Percentiles rank a stretch among this genome's conserved stretches.
Evolutionary conservation across 768 basidiomycete species (phyloP).

Genomic region (Trametes villosa): DNA sequence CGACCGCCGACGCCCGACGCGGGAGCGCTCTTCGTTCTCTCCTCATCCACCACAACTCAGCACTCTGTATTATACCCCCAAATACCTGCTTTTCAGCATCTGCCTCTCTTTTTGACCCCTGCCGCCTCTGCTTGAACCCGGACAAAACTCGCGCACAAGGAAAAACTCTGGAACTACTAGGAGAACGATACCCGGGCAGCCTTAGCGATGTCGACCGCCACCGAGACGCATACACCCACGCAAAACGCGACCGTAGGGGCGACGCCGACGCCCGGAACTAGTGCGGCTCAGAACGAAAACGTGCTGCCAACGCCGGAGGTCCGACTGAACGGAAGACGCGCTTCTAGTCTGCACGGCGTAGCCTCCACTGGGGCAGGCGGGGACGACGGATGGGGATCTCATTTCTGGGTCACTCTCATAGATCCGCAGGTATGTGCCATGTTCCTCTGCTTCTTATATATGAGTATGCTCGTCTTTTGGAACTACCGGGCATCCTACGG

Average conservation of each 20-base stretch:
- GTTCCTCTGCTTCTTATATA: slow-evolving; percentile 32
- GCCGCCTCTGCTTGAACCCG: not conserved
- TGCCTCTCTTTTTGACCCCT: slow-evolving; percentile 1
- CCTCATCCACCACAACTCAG: too few relatives aligned
- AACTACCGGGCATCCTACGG: too few relatives aligned
- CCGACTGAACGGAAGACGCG: slow-evolving; percentile 33
- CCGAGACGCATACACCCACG: slow-evolving; percentile 2
- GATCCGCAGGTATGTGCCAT: slow-evolving; percentile 78
- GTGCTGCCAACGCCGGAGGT: slow-evolving; percentile 31
- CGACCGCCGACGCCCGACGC: not conserved
- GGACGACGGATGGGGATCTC: slow-evolving; percentile 71
- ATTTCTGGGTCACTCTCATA: slow-evolving; percentile 93
- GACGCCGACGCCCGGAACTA: not conserved
- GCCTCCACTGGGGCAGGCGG: slow-evolving; percentile 7
- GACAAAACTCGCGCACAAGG: not conserved
- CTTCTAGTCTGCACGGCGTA: slow-evolving; percentile 20
- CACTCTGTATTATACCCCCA: slow-evolving; percentile 24
- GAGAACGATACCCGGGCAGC: not conserved
- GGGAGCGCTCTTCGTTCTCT: too few relatives aligned
- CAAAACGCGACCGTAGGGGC: not conserved
- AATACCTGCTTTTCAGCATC: slow-evolving; percentile 3
- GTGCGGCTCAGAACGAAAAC: slow-evolving; percentile 14
- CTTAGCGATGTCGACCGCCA: slow-evolving; percentile 15
- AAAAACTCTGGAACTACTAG: not conserved
- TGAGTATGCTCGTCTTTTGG: not conserved